Base-by-base conservation (phyloP, 768 basidiomycete genomes). In the Lanmaoa pseudosensibilis region DNA sequence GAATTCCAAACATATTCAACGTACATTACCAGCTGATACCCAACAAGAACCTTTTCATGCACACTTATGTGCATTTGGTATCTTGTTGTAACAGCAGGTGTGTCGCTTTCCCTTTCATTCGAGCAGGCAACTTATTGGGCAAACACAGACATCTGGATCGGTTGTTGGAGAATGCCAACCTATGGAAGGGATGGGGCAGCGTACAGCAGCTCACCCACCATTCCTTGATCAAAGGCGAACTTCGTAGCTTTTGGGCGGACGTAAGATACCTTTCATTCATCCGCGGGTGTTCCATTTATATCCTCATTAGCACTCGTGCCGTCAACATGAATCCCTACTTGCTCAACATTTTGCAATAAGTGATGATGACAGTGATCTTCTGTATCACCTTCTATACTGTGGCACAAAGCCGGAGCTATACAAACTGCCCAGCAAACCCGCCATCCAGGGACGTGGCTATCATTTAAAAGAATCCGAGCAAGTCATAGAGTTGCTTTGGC, bases 41-140 rank as follows among this genome's bases (percentile, higher is more conserved):
- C 37, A 16, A 36, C 48, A 44, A 70, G 69, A n/a, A 61, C 50
- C 54, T 73, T 30, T 66, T 69, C 21, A 48, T 64, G 55, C 47
- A 72, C 36, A 59, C 57, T 4, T 72, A 61, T 44, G 40, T 60
- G 18, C 69, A 73, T 49, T 8, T 69, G 25, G 39, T 40, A n/a
- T 44, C 13, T 13, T 72, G 69, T 50, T 60, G 55, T 43, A 7
- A 15, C 19, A 7, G 52, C 46, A 13, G 50, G 68, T 58, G 8
- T 38, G 48, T 46, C 16, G 8, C 16, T 33, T 47, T 39, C 6
- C 18, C 13, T 39, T 37, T 19, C 19, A 39, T 39, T 11, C 8
- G 10, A 47, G 15, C 11, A 30, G 3, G 15, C 12, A 15, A 38
- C 30, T 57, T 19, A 50, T 6, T 21, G 7, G 23, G 9, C 25